Percentiles rank a stretch among this genome's conserved stretches.
These are phyloP conservation scores for Teunomyces panamensis DNA, from an alignment of 805 yeast species.

Conservation along the genomic window DNA sequence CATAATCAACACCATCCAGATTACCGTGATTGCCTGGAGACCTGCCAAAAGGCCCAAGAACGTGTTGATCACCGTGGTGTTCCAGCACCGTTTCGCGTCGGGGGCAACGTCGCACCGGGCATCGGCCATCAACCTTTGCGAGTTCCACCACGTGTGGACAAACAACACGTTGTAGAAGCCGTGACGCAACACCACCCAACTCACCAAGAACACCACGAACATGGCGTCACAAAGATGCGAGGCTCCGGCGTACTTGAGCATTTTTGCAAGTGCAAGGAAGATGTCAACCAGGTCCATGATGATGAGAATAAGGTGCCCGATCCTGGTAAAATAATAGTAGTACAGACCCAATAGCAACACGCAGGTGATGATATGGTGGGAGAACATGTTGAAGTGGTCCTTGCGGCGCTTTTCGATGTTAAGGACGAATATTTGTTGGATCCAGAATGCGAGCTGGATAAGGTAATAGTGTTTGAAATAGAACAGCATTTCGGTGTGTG, in stretches of 20 bases:
- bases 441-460: constrained; percentile 71
- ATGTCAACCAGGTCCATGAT: constrained; percentile 86
- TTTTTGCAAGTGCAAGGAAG: constrained; percentile 67
- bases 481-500: constrained; percentile 56
- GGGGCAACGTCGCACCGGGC: constrained; percentile 16
- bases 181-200: constrained; percentile 75
- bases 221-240: constrained; percentile 59
- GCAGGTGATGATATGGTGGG: constrained; percentile 83
- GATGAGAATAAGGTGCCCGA: constrained; percentile 75
- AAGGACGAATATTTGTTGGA: constrained; percentile 74
- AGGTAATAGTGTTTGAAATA: constrained; percentile 68
- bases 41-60: constrained; percentile 59
- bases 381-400: constrained; percentile 82
- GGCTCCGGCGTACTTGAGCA: constrained; percentile 70
- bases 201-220: constrained; percentile 62
- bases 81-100: constrained; percentile 48
- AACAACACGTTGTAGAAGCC: constrained; percentile 66
- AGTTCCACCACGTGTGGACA: constrained; percentile 52
- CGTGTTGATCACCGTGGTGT: constrained; percentile 39
- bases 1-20: constrained; percentile 75
- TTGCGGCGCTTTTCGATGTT: constrained; percentile 77
- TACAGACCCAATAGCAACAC: constrained; percentile 69
- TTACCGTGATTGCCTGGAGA: constrained; percentile 59
- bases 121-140: constrained; percentile 39
- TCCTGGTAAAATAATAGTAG: constrained; percentile 63